phyloP scores from a whole-genome alignment of 163 green algal genomes.

The Picocystis sp. region DNA sequence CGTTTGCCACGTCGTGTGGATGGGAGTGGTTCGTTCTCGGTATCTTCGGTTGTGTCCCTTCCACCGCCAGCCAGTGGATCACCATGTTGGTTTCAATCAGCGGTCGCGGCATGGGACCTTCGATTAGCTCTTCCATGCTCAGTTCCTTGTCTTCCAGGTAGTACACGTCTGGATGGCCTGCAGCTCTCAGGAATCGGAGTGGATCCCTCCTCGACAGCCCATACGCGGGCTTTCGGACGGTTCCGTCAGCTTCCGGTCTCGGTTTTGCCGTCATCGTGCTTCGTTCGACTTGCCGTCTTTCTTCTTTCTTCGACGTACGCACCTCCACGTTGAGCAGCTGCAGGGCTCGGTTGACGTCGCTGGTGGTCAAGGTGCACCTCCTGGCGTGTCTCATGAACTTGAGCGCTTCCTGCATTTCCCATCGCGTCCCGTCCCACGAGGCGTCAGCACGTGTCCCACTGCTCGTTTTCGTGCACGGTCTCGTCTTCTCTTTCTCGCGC shows the following conservation, averaged over 20 bases:
- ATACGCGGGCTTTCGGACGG: slow-evolving; percentile 45
- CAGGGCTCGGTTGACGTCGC: slow-evolving; percentile 68
- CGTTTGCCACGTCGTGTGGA: neutral
- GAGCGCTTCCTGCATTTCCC: slow-evolving; percentile 48
- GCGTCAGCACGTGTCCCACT: too few species aligned
- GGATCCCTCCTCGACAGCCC: slow-evolving; percentile 42
- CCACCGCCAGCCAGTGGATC: slow-evolving; percentile 4
- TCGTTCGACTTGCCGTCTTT: too few species aligned
- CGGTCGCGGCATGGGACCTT: too few species aligned
- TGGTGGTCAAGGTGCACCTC: slow-evolving; percentile 45
- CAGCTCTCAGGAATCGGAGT: slow-evolving; percentile 35
- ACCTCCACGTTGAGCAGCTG: slow-evolving; percentile 53
- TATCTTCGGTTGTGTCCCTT: slow-evolving; percentile 1
- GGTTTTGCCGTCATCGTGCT: neutral
- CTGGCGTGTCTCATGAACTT: slow-evolving; percentile 69
- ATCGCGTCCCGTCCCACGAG: neutral
- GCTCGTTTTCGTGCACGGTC: too few species aligned
- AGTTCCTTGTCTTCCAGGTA: slow-evolving; percentile 19
- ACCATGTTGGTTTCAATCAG: too few species aligned
- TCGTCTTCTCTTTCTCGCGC: neutral
- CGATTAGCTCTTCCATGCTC: too few species aligned
- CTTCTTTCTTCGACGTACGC: neutral
- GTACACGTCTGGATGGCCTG: slow-evolving; percentile 45
- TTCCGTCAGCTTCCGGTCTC: neutral
- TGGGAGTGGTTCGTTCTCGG: slow-evolving; percentile 1